These are phyloP conservation scores for Paraphaeosphaeria sporulosa DNA, from an alignment of 2,329 filamentous ascomycete genomes.

Conservation along the genomic window DNA sequence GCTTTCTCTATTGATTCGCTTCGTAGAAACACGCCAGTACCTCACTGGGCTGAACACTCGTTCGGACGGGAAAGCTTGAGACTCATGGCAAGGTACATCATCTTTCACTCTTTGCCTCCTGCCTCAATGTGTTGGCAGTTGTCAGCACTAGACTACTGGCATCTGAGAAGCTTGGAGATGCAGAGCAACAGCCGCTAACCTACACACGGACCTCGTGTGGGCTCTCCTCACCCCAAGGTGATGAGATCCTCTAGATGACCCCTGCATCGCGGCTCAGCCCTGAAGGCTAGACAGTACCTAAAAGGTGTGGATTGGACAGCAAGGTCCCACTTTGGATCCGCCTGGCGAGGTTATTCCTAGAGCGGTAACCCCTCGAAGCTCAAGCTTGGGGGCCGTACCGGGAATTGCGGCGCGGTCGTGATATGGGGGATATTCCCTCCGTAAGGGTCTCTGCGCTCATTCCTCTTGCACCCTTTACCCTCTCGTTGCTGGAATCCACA, in stretches of 20 bases:
- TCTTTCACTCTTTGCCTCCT: neutral
- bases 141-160: slow-evolving; percentile 2
- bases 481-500: slow-evolving; percentile 2
- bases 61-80: neutral
- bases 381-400: slow-evolving; percentile 1
- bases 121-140: slow-evolving; percentile 2
- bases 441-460: neutral
- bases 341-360: slow-evolving; percentile 1
- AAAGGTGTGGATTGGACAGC: neutral
- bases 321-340: slow-evolving; percentile 3
- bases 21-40: neutral
- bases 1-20: neutral
- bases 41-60: too few species aligned
- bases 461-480: slow-evolving; percentile 1
- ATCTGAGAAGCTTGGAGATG: neutral
- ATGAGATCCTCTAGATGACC: neutral
- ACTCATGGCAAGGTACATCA: neutral
- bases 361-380: neutral
- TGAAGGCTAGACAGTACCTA: neutral
- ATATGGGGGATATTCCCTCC: slow-evolving; percentile 4
- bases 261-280: slow-evolving; percentile 9
- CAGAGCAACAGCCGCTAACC: neutral
- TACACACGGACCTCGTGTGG: slow-evolving; percentile 3
- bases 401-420: slow-evolving; percentile 3
- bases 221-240: neutral